Evolutionary conservation across 2,329 filamentous ascomycete species (phyloP).

Genomic region (Phyllosticta citribraziliensis): DNA sequence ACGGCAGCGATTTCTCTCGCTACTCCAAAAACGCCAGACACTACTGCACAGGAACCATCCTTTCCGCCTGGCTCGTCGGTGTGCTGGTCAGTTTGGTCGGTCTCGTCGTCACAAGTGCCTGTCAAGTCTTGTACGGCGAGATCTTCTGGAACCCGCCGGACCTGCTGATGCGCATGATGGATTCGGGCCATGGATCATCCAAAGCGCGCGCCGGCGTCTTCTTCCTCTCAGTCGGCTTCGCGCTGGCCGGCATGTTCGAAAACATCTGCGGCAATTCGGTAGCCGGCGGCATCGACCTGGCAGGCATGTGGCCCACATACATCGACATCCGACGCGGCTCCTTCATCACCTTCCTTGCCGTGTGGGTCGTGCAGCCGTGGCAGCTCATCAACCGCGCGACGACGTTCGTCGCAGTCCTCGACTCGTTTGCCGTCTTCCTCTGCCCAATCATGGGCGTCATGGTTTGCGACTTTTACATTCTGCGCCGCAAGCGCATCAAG

Average conservation of each 20-base stretch:
- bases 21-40: slow-evolving; percentile 28
- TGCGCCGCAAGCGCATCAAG: slow-evolving; percentile 25
- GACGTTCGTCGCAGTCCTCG: slow-evolving; percentile 29
- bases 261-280: slow-evolving; percentile 28
- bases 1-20: slow-evolving; percentile 36
- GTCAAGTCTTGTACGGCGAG: slow-evolving; percentile 27
- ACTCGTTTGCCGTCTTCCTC: slow-evolving; percentile 34
- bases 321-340: slow-evolving; percentile 26
- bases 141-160: slow-evolving; percentile 34
- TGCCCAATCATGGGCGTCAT: slow-evolving; percentile 30
- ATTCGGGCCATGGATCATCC: slow-evolving; percentile 31
- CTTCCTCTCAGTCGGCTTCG: slow-evolving; percentile 27
- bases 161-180: slow-evolving; percentile 37
- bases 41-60: slow-evolving; percentile 32
- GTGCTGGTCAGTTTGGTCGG: slow-evolving; percentile 35
- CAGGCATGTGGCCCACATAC: slow-evolving; percentile 24
- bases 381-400: slow-evolving; percentile 27
- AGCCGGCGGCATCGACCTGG: slow-evolving; percentile 27
- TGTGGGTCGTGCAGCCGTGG: slow-evolving; percentile 29
- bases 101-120: slow-evolving; percentile 32
- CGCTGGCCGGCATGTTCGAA: slow-evolving; percentile 31
- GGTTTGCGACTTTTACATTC: slow-evolving; percentile 29
- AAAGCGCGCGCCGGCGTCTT: slow-evolving; percentile 27
- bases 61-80: slow-evolving; percentile 32
- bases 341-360: slow-evolving; percentile 26